These are phyloP conservation scores for Apiosordaria backusii DNA, from an alignment of 495 filamentous ascomycete species.

Conservation along the genomic window DNA sequence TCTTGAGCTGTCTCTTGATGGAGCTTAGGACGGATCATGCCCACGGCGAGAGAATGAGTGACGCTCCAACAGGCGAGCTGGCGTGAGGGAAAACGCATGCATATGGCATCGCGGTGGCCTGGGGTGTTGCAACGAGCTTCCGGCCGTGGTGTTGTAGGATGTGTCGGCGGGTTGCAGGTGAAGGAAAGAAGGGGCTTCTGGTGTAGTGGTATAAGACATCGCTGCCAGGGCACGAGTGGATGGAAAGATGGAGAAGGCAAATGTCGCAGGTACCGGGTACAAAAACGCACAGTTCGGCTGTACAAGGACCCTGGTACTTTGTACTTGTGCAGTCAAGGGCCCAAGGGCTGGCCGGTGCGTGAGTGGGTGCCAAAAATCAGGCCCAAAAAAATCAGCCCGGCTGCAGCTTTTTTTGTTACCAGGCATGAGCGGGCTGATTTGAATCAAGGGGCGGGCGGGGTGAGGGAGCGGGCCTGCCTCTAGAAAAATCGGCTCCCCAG, in stretches of 20 bases:
- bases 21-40: no score
- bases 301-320: constrained; percentile 18
- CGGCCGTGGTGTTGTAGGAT: constrained; percentile 2
- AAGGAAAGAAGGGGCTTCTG: not conserved
- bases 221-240: not conserved
- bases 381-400: constrained; percentile 35
- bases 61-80: not conserved
- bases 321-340: constrained; percentile 13
- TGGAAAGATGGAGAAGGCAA: not conserved
- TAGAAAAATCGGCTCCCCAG: constrained; percentile 58
- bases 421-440: constrained; percentile 37
- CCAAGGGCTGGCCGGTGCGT: constrained; percentile 10
- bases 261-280: constrained; percentile 23
- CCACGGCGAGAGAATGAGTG: no score
- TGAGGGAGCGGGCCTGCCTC: constrained; percentile 32
- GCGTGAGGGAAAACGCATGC: not conserved
- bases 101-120: no score
- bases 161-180: constrained; percentile 8
- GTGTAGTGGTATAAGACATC: constrained; percentile 3
- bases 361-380: constrained; percentile 28
- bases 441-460: constrained; percentile 45
- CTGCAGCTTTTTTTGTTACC: constrained; percentile 38
- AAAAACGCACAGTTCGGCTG: constrained; percentile 16
- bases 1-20: no score
- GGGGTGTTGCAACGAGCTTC: not conserved